These are phyloP conservation scores for Atkinsonella hypoxylon DNA, from an alignment of 2,329 filamentous ascomycete genomes.

Conservation along the genomic window DNA sequence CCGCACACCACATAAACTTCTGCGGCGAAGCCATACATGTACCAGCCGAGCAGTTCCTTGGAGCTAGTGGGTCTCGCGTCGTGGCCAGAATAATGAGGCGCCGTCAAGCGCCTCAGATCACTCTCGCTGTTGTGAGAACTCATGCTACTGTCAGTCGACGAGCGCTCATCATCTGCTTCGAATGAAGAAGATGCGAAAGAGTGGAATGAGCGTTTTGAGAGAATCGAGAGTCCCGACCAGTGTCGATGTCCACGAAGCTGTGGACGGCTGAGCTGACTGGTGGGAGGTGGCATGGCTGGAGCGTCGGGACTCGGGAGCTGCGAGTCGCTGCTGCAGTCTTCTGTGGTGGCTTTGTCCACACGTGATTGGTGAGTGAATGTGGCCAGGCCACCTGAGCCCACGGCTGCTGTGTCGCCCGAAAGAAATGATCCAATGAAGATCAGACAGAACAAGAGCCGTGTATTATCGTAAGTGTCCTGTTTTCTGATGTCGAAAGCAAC, in stretches of 20 bases:
- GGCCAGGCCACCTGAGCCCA: not conserved
- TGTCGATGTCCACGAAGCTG: conserved; percentile 29
- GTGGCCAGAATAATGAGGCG: conserved; percentile 61
- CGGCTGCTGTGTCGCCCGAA: not conserved
- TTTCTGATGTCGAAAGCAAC: not conserved
- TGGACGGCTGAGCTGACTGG: conserved; percentile 23
- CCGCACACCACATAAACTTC: conserved; percentile 90
- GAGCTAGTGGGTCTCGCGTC: conserved; percentile 78
- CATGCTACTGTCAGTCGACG: conserved; percentile 25
- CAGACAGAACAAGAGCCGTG: not conserved
- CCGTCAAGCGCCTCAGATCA: conserved; percentile 21
- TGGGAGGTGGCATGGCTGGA: conserved; percentile 5
- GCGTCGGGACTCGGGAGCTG: not conserved
- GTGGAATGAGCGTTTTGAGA: conserved; percentile 43
- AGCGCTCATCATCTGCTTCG: conserved; percentile 59
- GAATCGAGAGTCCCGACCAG: conserved; percentile 36
- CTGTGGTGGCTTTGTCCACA: not conserved
- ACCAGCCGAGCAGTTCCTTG: conserved; percentile 88
- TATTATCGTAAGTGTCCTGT: not conserved
- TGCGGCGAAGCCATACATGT: conserved; percentile 89
- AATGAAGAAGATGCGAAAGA: conserved; percentile 50
- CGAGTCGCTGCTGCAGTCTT: not conserved
- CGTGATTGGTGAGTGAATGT: conserved; percentile 3
- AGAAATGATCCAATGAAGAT: not conserved
- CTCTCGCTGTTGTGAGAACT: conserved; percentile 24